Evolutionary conservation across 495 filamentous ascomycete genomes (phyloP).

Genomic region (Aspergillus kassunensis): DNA sequence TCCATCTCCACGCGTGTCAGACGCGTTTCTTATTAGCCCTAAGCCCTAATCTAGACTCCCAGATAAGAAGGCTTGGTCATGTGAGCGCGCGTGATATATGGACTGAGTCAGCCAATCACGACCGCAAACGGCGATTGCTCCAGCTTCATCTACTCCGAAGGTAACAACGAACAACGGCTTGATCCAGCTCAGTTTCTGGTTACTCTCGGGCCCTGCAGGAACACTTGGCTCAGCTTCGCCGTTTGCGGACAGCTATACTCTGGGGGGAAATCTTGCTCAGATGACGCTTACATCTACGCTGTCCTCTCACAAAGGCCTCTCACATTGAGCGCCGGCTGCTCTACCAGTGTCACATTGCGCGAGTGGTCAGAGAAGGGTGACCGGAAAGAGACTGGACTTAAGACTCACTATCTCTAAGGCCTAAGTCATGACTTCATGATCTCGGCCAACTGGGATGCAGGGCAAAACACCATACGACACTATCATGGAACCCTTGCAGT

Average conservation of each 20-base stretch:
- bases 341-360: background rate
- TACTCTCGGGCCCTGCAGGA: slow-evolving; percentile 11
- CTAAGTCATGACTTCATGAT: background rate
- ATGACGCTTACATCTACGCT: slow-evolving; percentile 17
- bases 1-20: slow-evolving; percentile 15
- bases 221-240: slow-evolving; percentile 2
- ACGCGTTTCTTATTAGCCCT: slow-evolving; percentile 14
- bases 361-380: background rate
- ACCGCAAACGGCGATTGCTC: slow-evolving; percentile 21
- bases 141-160: background rate
- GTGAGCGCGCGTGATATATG: background rate
- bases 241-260: slow-evolving; percentile 9
- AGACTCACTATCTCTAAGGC: no score
- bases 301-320: background rate
- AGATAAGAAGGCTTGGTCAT: background rate
- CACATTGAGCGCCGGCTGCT: background rate
- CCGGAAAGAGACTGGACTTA: no score
- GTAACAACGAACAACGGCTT: background rate
- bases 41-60: slow-evolving; percentile 17
- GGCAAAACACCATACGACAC: no score
- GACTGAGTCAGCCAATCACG: slow-evolving; percentile 4
- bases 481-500: no score
- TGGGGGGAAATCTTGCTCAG: no score
- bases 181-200: background rate
- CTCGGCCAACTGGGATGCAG: no score